Conservation (phyloP, 768 basidiomycete genomes). For the Ephemerocybe angulata region DNA sequence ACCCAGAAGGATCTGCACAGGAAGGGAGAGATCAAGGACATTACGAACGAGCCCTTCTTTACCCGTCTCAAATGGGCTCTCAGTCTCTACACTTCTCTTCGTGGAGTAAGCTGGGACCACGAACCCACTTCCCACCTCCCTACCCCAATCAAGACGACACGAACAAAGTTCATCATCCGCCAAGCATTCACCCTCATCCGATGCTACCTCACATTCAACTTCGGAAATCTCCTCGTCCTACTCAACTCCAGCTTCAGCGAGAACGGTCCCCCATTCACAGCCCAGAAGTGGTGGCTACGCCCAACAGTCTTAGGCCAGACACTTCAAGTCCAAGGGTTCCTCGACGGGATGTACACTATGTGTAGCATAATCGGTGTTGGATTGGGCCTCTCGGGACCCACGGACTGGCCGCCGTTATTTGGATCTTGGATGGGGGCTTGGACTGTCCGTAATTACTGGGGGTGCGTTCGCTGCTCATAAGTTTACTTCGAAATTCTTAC, state of each 20-base stretch:
- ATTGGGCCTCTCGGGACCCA: slow-evolving; percentile 1
- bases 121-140: slow-evolving; percentile 11
- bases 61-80: slow-evolving; percentile 20
- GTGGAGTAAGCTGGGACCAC: slow-evolving; percentile 27
- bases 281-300: slow-evolving; percentile 1
- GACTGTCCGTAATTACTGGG: slow-evolving; percentile 8
- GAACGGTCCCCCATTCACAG: neutral
- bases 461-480: neutral
- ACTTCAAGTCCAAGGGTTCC: neutral
- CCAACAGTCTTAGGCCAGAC: neutral
- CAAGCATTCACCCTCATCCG: neutral
- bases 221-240: neutral
- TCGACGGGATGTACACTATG: neutral
- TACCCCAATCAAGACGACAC: slow-evolving; percentile 6
- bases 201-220: neutral
- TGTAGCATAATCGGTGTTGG: slow-evolving; percentile 3
- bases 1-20: slow-evolving; percentile 3
- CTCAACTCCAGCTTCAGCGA: neutral
- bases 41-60: slow-evolving; percentile 3
- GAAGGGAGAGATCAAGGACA: neutral
- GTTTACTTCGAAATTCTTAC: neutral
- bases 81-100: slow-evolving; percentile 18
- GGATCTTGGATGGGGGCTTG: slow-evolving; percentile 1
- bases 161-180: neutral
- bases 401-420: slow-evolving; percentile 7